Evolutionary conservation across 305 asterid species (phyloP).

Genomic region (Monarda citriodora): DNA sequence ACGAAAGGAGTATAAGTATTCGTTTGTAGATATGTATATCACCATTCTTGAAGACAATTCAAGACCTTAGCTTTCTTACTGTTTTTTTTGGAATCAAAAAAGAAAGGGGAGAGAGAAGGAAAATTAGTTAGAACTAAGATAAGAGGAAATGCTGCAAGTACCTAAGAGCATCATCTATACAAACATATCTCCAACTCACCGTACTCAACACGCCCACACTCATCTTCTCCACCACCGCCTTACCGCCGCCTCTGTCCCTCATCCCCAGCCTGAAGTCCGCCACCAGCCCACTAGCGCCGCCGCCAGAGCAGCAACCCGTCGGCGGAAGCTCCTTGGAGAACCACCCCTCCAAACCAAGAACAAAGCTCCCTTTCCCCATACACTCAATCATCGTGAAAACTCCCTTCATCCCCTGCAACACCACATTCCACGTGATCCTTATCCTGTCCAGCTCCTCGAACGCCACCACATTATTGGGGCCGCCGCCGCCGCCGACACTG

Average conservation of each 20-base stretch:
- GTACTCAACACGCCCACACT: slow-evolving; percentile 76
- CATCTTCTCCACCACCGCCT: slow-evolving; percentile 60
- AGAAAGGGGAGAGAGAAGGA: no score
- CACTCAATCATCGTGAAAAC: slow-evolving; percentile 83
- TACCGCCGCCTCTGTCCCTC: slow-evolving; percentile 37
- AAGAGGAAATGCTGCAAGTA: slow-evolving; percentile 81
- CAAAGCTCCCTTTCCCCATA: slow-evolving; percentile 65
- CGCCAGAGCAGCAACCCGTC: slow-evolving; percentile 61
- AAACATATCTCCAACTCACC: slow-evolving; percentile 81
- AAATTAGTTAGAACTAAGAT: background rate
- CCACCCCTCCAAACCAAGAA: slow-evolving; percentile 87
- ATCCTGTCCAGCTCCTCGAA: slow-evolving; percentile 32
- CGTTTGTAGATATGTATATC: background rate
- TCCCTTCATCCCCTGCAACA: slow-evolving; percentile 51
- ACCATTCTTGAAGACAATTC: background rate
- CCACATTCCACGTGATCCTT: slow-evolving; percentile 73
- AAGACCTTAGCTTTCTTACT: no score
- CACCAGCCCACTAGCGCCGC: slow-evolving; percentile 61
- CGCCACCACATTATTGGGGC: slow-evolving; percentile 2
- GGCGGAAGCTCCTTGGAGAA: slow-evolving; percentile 82
- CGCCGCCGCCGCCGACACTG: slow-evolving; percentile 16
- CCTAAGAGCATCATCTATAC: slow-evolving; percentile 75
- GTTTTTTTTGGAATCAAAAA: no score
- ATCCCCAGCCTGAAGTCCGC: slow-evolving; percentile 77
- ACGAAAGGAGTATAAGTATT: no score